phyloP scores from a whole-genome alignment of 2,329 filamentous ascomycete genomes.

The Diatrype stigma region DNA sequence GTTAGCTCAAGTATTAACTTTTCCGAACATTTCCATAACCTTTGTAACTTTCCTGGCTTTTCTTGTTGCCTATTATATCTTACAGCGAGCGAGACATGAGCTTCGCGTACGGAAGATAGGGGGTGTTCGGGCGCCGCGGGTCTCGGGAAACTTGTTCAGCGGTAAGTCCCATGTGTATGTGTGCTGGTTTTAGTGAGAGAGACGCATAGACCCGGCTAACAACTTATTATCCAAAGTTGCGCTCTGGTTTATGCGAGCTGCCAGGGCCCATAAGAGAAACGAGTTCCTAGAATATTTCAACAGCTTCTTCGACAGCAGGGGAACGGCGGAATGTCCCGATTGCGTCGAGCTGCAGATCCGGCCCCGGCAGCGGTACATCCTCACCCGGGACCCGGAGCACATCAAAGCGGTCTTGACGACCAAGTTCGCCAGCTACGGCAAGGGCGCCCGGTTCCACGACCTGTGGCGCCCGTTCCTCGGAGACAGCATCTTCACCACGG shows the following conservation, averaged over 20 bases:
- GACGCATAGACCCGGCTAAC: constrained; percentile 8
- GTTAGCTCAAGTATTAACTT: constrained; percentile 9
- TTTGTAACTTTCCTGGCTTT: constrained; percentile 2
- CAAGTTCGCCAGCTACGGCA: constrained; percentile 52
- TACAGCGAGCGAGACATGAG: constrained; percentile 17
- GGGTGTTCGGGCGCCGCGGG: constrained; percentile 27
- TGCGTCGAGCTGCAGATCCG: constrained; percentile 33
- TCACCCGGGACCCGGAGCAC: constrained; percentile 52
- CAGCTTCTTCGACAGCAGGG: constrained; percentile 19
- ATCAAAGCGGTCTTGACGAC: constrained; percentile 53
- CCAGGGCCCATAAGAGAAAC: constrained; percentile 27
- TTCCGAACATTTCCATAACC: constrained; percentile 2
- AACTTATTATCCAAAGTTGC: constrained; percentile 5
- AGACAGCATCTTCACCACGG: constrained; percentile 52
- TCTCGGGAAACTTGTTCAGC: constrained; percentile 31
- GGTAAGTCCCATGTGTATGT: constrained; percentile 18
- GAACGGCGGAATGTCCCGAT: constrained; percentile 29
- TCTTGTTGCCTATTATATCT: constrained; percentile 7
- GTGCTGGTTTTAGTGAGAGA: not conserved
- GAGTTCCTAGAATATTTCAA: constrained; percentile 29
- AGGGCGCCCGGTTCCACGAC: constrained; percentile 39
- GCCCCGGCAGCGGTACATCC: constrained; percentile 33
- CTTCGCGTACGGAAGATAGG: constrained; percentile 27
- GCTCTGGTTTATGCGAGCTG: constrained; percentile 23
- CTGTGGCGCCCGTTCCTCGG: constrained; percentile 46